Conservation (phyloP, 768 basidiomycete species). For the Mycena amicta region DNA sequence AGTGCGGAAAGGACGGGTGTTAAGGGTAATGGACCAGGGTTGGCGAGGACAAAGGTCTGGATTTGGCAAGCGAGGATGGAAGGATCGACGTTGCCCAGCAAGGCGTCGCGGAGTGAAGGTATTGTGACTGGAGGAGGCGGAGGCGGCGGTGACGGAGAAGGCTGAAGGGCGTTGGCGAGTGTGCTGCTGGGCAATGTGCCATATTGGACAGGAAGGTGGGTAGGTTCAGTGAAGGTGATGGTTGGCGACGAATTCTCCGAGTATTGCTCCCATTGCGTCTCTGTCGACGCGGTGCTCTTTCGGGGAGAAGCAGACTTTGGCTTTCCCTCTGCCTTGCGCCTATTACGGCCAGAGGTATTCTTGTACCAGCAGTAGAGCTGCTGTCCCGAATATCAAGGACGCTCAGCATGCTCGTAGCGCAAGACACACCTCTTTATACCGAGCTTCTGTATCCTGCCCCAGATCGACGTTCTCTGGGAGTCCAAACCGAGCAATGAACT, state of each 20-base stretch:
- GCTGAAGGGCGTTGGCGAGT: constrained; percentile 20
- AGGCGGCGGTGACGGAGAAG: constrained; percentile 25
- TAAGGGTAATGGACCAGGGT: constrained; percentile 54
- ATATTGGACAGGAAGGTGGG: too few species aligned
- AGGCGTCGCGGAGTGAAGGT: constrained; percentile 46
- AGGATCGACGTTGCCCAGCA: constrained; percentile 49
- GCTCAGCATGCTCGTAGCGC: constrained; percentile 14
- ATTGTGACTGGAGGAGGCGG: constrained; percentile 28
- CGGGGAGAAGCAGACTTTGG: neutral
- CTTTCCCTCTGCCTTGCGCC: neutral
- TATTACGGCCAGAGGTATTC: constrained; percentile 25
- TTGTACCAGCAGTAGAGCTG: constrained; percentile 62
- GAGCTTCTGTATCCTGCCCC: constrained; percentile 58
- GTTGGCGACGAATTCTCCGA: neutral
- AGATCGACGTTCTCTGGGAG: constrained; percentile 56
- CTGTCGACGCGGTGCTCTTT: neutral
- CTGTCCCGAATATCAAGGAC: constrained; percentile 35
- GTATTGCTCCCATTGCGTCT: neutral
- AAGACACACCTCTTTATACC: constrained; percentile 58
- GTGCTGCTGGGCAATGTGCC: constrained; percentile 13
- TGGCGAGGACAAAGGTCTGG: constrained; percentile 47
- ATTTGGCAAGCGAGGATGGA: constrained; percentile 57
- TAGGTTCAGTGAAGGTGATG: constrained; percentile 4
- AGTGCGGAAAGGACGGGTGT: constrained; percentile 53
- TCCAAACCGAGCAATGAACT: constrained; percentile 62